These are phyloP conservation scores for Mucor irregularis DNA, from an alignment of 371 early-diverging fungal species.

Conservation along the genomic window DNA sequence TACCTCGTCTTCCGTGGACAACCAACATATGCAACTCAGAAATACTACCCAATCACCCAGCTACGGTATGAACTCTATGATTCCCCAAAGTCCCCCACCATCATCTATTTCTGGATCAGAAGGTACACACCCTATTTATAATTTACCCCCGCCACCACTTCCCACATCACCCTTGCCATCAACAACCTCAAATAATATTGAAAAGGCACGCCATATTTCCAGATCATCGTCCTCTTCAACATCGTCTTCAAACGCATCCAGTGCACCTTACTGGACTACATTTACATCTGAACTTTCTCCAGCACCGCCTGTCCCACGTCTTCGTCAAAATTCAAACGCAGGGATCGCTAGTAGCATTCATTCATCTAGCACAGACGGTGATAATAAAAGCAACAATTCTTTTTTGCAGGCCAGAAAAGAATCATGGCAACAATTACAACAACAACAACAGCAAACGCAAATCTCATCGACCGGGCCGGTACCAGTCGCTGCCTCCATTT, in stretches of 20 bases:
- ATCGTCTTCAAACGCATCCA: slow-evolving; percentile 10
- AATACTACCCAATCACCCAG: too few species aligned
- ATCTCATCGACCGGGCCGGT: background rate
- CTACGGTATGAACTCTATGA: background rate
- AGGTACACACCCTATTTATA: background rate
- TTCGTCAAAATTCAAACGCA: slow-evolving; percentile 26
- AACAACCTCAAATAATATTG: background rate
- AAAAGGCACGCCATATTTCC: slow-evolving; percentile 14
- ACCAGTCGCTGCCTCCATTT: background rate
- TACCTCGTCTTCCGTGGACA: slow-evolving; percentile 1
- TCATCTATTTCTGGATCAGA: slow-evolving; percentile 16
- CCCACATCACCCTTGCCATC: slow-evolving; percentile 1
- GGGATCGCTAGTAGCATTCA: slow-evolving; percentile 20
- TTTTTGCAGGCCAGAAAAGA: slow-evolving; percentile 15
- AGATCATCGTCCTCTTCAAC: slow-evolving; percentile 22
- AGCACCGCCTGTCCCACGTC: slow-evolving; percentile 15
- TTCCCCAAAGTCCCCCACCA: slow-evolving; percentile 33
- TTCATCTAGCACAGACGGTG: slow-evolving; percentile 21
- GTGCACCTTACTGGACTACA: slow-evolving; percentile 9
- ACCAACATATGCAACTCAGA: too few species aligned
- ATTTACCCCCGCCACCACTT: slow-evolving; percentile 16
- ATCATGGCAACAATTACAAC: slow-evolving; percentile 24
- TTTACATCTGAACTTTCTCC: slow-evolving; percentile 11
- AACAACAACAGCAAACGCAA: too few species aligned
- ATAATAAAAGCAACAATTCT: background rate